phyloP scores from a whole-genome alignment of 305 asterid species.

The Solanum hybrid region DNA sequence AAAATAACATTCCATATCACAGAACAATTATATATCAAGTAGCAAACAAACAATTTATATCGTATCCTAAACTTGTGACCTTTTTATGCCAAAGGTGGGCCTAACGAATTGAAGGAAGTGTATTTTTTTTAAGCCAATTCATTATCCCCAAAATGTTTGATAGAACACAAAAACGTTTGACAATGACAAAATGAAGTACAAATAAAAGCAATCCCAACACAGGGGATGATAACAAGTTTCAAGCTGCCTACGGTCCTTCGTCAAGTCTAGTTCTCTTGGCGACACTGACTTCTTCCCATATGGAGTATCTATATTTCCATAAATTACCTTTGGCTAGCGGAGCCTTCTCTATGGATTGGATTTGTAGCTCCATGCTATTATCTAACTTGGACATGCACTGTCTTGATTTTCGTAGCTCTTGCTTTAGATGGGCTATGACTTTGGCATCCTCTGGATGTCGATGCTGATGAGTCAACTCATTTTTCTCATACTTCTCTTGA shows the following conservation, averaged over 20 bases:
- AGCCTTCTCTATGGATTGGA: background rate
- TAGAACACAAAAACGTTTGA: background rate
- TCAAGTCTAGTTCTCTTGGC: background rate
- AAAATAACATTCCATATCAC: background rate
- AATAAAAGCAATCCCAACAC: background rate
- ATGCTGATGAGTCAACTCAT: background rate
- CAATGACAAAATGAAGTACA: background rate
- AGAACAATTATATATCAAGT: background rate
- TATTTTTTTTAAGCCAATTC: background rate
- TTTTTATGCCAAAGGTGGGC: background rate
- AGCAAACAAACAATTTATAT: background rate
- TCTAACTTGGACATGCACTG: background rate
- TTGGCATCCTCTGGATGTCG: background rate
- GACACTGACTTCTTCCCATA: background rate
- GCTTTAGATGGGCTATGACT: background rate
- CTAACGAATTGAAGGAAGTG: background rate
- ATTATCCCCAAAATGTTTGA: background rate
- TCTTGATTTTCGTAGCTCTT: background rate
- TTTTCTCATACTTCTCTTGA: background rate
- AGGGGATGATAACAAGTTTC: background rate
- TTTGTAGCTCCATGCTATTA: background rate
- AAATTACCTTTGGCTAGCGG: background rate
- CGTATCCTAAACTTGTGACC: background rate
- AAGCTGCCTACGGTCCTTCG: background rate
- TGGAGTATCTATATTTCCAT: background rate